Evolutionary conservation across 2,329 filamentous ascomycete species (phyloP).

Genomic region (Xylaria polymorpha): DNA sequence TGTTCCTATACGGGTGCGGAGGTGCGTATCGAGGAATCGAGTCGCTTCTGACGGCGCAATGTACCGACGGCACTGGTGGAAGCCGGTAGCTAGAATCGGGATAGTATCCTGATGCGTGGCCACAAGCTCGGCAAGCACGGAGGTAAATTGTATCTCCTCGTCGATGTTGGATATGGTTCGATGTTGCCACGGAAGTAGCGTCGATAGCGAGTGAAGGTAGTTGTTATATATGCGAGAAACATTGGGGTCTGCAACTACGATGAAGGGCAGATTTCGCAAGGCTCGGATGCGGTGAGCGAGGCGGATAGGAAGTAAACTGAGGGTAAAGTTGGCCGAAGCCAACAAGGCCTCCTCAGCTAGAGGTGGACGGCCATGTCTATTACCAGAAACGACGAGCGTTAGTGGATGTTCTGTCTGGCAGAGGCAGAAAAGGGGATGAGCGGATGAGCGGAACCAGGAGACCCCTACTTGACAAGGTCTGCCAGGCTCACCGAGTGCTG

Average conservation of each 20-base stretch:
- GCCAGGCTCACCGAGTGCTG: slow-evolving; percentile 85
- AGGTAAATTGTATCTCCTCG: slow-evolving; percentile 91
- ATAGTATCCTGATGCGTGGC: slow-evolving; percentile 96
- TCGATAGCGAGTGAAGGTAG: slow-evolving; percentile 92
- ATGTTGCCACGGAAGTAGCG: slow-evolving; percentile 83
- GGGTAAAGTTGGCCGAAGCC: slow-evolving; percentile 93
- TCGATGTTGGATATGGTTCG: slow-evolving; percentile 78
- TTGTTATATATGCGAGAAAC: slow-evolving; percentile 95
- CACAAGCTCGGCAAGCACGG: slow-evolving; percentile 94
- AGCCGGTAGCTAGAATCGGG: slow-evolving; percentile 88
- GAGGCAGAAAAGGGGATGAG: neutral
- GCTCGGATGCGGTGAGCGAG: slow-evolving; percentile 95
- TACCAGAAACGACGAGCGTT: slow-evolving; percentile 2
- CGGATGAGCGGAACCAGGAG: neutral
- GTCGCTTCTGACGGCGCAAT: slow-evolving; percentile 87
- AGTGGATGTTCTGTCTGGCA: slow-evolving; percentile 8
- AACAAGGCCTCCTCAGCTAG: slow-evolving; percentile 83
- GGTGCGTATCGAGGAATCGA: slow-evolving; percentile 89
- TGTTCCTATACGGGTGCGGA: slow-evolving; percentile 93
- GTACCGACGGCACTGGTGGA: slow-evolving; percentile 92
- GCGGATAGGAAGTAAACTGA: slow-evolving; percentile 89
- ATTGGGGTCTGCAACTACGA: slow-evolving; percentile 97
- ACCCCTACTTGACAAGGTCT: slow-evolving; percentile 83
- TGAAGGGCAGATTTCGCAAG: slow-evolving; percentile 92
- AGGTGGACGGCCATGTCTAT: slow-evolving; percentile 81